Percentiles rank a stretch among this genome's conserved stretches.
phyloP scores from a whole-genome alignment of 2,329 filamentous ascomycete species.

The Paracoccidioides brasiliensis region DNA sequence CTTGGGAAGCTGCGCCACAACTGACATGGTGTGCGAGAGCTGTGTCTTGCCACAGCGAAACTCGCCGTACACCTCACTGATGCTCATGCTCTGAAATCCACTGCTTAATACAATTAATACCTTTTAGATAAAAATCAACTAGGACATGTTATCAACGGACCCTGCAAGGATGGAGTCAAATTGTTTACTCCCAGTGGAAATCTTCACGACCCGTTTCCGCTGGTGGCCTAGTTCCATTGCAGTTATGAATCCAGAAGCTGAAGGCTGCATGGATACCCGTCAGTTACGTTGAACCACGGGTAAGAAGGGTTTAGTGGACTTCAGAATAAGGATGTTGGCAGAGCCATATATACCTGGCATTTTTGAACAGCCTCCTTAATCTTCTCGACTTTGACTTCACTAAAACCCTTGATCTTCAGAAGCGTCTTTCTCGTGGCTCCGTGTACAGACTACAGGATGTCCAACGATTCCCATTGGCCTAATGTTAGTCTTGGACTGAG shows the following conservation, averaged over 20 bases:
- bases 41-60: conserved; percentile 54
- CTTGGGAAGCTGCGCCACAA: conserved; percentile 43
- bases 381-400: conserved; percentile 57
- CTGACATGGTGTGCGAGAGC: conserved; percentile 55
- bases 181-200: conserved; percentile 58
- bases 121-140: background rate
- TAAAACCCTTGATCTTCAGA: conserved; percentile 56
- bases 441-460: conserved; percentile 40
- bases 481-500: background rate
- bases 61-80: conserved; percentile 41
- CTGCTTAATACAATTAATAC: conserved; percentile 21
- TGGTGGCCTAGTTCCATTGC: conserved; percentile 51
- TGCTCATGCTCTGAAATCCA: conserved; percentile 57
- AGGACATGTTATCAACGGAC: conserved; percentile 21
- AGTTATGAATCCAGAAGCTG: conserved; percentile 50
- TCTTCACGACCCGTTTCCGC: conserved; percentile 49
- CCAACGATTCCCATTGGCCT: background rate
- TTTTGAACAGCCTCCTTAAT: conserved; percentile 55
- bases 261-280: conserved; percentile 33
- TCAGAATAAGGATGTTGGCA: background rate
- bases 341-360: conserved; percentile 36
- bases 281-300: background rate
- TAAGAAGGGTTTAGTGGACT: background rate
- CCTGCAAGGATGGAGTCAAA: conserved; percentile 53
- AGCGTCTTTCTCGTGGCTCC: conserved; percentile 47